A percentile compares a stretch with the other conserved stretches of the same genome.
Evolutionary conservation across 768 basidiomycete species (phyloP).

Genomic region (Fomitopsis serialis): DNA sequence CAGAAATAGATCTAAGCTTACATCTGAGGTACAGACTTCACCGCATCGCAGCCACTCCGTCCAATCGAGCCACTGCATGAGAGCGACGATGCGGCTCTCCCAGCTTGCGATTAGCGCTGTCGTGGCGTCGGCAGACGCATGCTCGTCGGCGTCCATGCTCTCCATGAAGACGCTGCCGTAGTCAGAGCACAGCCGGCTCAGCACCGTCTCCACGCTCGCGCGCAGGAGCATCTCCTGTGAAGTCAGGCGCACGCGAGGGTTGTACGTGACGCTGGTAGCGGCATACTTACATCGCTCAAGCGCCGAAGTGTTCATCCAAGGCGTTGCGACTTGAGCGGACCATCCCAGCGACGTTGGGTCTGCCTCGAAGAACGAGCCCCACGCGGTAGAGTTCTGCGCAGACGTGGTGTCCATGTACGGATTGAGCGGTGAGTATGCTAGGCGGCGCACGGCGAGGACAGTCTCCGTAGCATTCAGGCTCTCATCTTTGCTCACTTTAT

Average conservation of each 20-base stretch:
- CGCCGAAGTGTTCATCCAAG: not conserved
- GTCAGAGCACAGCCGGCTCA: not conserved
- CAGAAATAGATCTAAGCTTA: not conserved
- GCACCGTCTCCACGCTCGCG: constrained; percentile 1
- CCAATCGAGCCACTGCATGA: constrained; percentile 8
- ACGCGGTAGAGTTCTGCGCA: not conserved
- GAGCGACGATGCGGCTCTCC: not conserved
- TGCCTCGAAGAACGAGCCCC: not conserved
- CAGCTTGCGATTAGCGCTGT: not conserved
- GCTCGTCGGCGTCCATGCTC: constrained; percentile 5
- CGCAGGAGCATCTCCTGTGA: constrained; percentile 2
- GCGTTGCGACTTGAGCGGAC: not conserved
- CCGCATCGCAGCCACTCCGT: constrained; percentile 6
- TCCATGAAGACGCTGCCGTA: constrained; percentile 3
- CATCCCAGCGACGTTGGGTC: not conserved
- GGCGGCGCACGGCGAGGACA: not conserved
- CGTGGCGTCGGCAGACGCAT: not conserved
- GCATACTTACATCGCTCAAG: constrained; percentile 2
- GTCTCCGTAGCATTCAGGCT: not conserved
- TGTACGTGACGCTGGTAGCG: not conserved
- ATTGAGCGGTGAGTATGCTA: constrained; percentile 4
- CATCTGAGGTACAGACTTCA: constrained; percentile 2
- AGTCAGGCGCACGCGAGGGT: not conserved
- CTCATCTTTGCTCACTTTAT: not conserved
- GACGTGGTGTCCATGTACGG: constrained; percentile 2